These are phyloP conservation scores for Sporisorium exsertum DNA, from an alignment of 1,284 basidiomycete genomes.

Conservation along the genomic window DNA sequence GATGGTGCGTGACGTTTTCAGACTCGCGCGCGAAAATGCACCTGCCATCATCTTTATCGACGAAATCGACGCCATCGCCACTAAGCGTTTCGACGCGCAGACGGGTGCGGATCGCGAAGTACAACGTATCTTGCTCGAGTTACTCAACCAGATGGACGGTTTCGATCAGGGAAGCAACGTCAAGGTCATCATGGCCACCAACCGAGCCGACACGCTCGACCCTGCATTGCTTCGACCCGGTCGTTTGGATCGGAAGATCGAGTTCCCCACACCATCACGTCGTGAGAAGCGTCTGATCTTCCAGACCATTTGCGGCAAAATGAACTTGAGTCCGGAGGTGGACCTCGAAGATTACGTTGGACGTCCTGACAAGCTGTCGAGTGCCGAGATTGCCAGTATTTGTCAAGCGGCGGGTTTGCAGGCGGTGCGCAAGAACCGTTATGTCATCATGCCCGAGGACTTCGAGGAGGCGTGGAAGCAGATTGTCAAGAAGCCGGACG, in stretches of 20 bases:
- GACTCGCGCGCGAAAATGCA: constrained; percentile 94
- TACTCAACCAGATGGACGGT: constrained; percentile 99
- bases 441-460: constrained; percentile 93
- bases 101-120: constrained; percentile 99
- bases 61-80: constrained; percentile 99
- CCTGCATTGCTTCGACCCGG: constrained; percentile 97
- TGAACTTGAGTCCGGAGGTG: constrained; percentile 98
- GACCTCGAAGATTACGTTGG: constrained; percentile 99
- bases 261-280: constrained; percentile 93
- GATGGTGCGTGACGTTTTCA: constrained; percentile 99
- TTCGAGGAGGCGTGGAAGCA: constrained; percentile 77
- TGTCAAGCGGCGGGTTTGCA: constrained; percentile 97
- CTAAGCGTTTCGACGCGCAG: constrained; percentile 99
- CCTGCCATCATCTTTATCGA: constrained; percentile 99
- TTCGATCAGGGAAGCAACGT: constrained; percentile 99
- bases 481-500: constrained; percentile 67
- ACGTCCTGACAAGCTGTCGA: constrained; percentile 92
- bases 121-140: constrained; percentile 96
- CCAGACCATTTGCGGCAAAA: constrained; percentile 96
- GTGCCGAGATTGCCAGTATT: constrained; percentile 94
- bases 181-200: constrained; percentile 75
- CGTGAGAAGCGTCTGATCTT: constrained; percentile 97
- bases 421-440: constrained; percentile 97
- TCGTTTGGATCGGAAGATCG: constrained; percentile 97
- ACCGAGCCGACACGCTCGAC: constrained; percentile 72